Conservation (phyloP, 495 filamentous ascomycete genomes). For the Hypoxylon subgilvum region DNA sequence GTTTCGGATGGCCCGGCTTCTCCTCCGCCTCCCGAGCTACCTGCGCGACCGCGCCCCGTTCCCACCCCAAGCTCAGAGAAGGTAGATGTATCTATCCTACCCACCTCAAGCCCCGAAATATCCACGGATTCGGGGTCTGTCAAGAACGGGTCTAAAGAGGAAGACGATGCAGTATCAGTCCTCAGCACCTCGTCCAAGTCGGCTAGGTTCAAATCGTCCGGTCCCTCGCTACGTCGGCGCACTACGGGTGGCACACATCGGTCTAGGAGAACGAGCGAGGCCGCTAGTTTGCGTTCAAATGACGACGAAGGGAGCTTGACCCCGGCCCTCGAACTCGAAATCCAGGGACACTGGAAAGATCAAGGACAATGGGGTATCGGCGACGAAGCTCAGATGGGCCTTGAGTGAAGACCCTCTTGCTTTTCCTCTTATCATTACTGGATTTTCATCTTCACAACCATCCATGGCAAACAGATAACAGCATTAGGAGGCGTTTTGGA, state of each 20-base stretch:
- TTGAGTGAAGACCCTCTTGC: slow-evolving; percentile 42
- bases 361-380: slow-evolving; percentile 58
- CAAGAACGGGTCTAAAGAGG: slow-evolving; percentile 23
- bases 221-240: slow-evolving; percentile 36
- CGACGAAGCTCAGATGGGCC: slow-evolving; percentile 60
- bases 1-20: slow-evolving; percentile 49
- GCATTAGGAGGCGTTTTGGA: slow-evolving; percentile 39
- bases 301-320: slow-evolving; percentile 46
- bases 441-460: slow-evolving; percentile 5
- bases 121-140: slow-evolving; percentile 3
- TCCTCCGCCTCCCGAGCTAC: slow-evolving; percentile 30
- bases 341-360: slow-evolving; percentile 54
- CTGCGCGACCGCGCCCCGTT: slow-evolving; percentile 19
- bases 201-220: slow-evolving; percentile 28
- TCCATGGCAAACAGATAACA: not conserved
- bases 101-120: slow-evolving; percentile 20
- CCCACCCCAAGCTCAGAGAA: slow-evolving; percentile 18
- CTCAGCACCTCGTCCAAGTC: slow-evolving; percentile 42
- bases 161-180: slow-evolving; percentile 41
- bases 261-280: slow-evolving; percentile 44
- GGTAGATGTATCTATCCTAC: slow-evolving; percentile 4
- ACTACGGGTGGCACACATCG: slow-evolving; percentile 36
- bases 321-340: slow-evolving; percentile 43
- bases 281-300: slow-evolving; percentile 41
- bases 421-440: not conserved